A percentile compares a stretch with the other conserved stretches of the same genome.
These are phyloP conservation scores for Taxillus chinensis DNA, from an alignment of 164 flowering plant genomes.

Conservation along the genomic window DNA sequence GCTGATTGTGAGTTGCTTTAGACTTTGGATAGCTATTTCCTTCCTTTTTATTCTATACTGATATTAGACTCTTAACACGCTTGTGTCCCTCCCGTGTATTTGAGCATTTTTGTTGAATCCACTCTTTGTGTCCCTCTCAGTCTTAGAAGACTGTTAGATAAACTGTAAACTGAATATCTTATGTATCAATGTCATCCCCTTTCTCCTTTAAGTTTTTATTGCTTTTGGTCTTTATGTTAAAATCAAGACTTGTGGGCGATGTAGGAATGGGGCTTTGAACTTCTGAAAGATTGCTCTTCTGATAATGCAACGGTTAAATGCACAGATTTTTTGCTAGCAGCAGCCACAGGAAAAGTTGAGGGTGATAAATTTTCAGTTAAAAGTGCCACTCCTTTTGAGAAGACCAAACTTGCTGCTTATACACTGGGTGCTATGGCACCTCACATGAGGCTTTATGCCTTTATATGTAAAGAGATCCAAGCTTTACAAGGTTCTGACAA, in stretches of 20 bases:
- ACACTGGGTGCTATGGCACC: conserved; percentile 91
- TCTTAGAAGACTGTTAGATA: too few species aligned
- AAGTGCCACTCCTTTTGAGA: conserved; percentile 94
- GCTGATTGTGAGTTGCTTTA: too few species aligned
- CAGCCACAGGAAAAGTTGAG: conserved; percentile 92
- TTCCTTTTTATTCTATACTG: too few species aligned
- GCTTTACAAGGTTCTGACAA: conserved; percentile 28
- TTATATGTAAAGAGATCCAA: conserved; percentile 55
- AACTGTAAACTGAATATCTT: too few species aligned
- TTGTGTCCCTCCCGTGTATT: too few species aligned
- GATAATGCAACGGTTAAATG: conserved; percentile 62
- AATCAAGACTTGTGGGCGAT: conserved; percentile 7
- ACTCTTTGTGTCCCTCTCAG: too few species aligned
- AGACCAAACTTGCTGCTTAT: conserved; percentile 93
- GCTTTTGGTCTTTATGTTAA: not conserved
- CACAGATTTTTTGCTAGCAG: conserved; percentile 77
- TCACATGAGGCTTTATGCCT: conserved; percentile 82
- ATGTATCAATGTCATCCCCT: too few species aligned
- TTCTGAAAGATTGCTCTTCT: conserved; percentile 27
- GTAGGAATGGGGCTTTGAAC: conserved; percentile 79
- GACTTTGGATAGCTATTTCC: too few species aligned
- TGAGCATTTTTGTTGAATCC: too few species aligned
- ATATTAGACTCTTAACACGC: too few species aligned
- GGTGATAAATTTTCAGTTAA: conserved; percentile 73
- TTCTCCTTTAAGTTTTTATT: too few species aligned